Base-by-base conservation (phyloP, 176 grass and related monocot genomes). In the Carex kokanica region DNA sequence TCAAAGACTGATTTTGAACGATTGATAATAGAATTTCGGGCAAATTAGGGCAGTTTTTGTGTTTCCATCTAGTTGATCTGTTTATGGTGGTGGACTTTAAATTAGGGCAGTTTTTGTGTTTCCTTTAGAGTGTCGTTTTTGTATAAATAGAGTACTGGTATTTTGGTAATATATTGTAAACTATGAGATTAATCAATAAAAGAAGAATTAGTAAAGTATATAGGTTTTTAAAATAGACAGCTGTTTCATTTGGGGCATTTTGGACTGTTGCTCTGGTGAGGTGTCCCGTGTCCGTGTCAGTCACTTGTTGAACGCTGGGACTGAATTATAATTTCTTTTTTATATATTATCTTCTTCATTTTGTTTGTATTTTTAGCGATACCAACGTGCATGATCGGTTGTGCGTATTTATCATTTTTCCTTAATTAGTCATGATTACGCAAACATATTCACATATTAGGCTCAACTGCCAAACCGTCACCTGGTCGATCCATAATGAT, bases 171-270 rank as follows among this genome's bases (percentile, higher is more conserved):
- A 5, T 40, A 40, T 40, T 40, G 36, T 40, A 40, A 40, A 41
- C 6, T 7, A 41, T 41, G 6, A 41, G 40, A 41, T 41, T 41
- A 41, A 41, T 41, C 40, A 41, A 41, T 41, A 41, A 41, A 41
- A 41, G 6, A 41, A 41, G 6, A 41, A 41, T 41, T 41, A n/a
- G n/a, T n/a, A n/a, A n/a, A n/a, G n/a, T n/a, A n/a, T n/a, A n/a
- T n/a, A n/a, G n/a, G 25, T 27, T 27, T 27, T 2, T 27, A 27
- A 27, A 27, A 27, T 27, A 1, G 27, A 27, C 41, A 73, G 70
- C 70, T 74, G 70, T 74, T 74, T 74, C 43, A 51, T 74, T 14
- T 74, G 43, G 3, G 41, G 40, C 10, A 73, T 23, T 49, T 72
- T 73, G 69, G 40, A 49, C n/a, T 49, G 41, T 73, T 49, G 69